These are phyloP conservation scores for Epichloe typhina DNA, from an alignment of 2,329 filamentous ascomycete genomes.

Conservation along the genomic window DNA sequence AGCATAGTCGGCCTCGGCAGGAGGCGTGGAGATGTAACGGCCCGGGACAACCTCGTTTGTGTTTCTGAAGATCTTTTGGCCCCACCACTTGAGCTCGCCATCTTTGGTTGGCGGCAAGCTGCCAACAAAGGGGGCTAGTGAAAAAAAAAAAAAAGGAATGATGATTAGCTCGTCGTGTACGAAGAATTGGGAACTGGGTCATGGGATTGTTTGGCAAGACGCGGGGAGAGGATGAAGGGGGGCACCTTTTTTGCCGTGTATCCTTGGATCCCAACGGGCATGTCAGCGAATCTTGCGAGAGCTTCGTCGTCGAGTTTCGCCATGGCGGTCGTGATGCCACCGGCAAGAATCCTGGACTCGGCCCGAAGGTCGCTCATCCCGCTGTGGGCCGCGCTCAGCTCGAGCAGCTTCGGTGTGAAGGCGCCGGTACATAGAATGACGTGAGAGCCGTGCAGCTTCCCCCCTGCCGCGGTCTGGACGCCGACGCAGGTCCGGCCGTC, in stretches of 20 bases:
- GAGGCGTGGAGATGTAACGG: slow-evolving; percentile 42
- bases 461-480: slow-evolving; percentile 34
- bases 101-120: slow-evolving; percentile 40
- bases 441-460: slow-evolving; percentile 32
- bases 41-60: slow-evolving; percentile 38
- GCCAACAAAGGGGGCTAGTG: slow-evolving; percentile 42
- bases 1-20: slow-evolving; percentile 40
- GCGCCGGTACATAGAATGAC: slow-evolving; percentile 43
- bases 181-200: too few relatives aligned
- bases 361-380: slow-evolving; percentile 35
- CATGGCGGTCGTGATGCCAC: slow-evolving; percentile 46
- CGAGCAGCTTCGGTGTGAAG: slow-evolving; percentile 42
- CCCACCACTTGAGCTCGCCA: slow-evolving; percentile 46
- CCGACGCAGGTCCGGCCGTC: slow-evolving; percentile 30
- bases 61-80: slow-evolving; percentile 45
- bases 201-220: too few relatives aligned
- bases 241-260: slow-evolving; percentile 23
- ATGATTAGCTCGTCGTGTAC: too few relatives aligned
- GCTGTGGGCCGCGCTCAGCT: slow-evolving; percentile 34
- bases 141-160: too few relatives aligned
- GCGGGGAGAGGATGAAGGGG: too few relatives aligned
- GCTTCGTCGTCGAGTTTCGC: slow-evolving; percentile 36
- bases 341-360: slow-evolving; percentile 41
- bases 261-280: slow-evolving; percentile 35
- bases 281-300: slow-evolving; percentile 28